These are phyloP conservation scores for Nitzschia sp. DNA, from an alignment of 108 stramenopile genomes.

Conservation along the genomic window DNA sequence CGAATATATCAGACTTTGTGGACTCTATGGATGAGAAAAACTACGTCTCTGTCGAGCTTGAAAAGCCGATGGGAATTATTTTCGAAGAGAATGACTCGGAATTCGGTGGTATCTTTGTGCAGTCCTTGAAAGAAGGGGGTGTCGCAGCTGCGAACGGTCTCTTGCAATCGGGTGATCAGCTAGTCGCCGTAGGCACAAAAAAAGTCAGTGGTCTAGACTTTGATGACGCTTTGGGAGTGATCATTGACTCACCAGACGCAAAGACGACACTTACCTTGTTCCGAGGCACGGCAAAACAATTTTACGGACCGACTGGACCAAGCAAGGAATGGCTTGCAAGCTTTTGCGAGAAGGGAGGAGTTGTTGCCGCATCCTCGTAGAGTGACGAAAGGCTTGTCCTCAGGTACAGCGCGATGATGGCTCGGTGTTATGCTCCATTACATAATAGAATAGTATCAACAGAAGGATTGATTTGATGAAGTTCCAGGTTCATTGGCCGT, in stretches of 20 bases:
- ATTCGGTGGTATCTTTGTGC: conserved; percentile 84
- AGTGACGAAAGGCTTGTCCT: too few relatives aligned
- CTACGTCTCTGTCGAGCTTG: conserved; percentile 63
- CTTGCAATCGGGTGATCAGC: conserved; percentile 73
- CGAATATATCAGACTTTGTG: conserved; percentile 52
- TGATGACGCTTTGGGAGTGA: conserved; percentile 80
- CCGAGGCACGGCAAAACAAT: conserved; percentile 74
- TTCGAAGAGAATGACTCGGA: conserved; percentile 90
- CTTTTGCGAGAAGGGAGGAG: conserved; percentile 62
- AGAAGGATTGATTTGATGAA: too few relatives aligned
- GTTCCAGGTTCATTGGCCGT: too few relatives aligned
- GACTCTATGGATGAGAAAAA: conserved; percentile 85
- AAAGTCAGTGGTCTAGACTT: conserved; percentile 74
- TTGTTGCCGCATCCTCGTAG: conserved; percentile 7
- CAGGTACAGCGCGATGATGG: too few relatives aligned
- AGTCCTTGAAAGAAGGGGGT: conserved; percentile 72
- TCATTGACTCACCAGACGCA: conserved; percentile 66
- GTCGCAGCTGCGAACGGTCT: conserved; percentile 57
- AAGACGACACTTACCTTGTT: conserved; percentile 68
- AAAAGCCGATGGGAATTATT: conserved; percentile 91
- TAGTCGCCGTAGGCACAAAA: conserved; percentile 68
- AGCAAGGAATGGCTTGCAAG: conserved; percentile 80
- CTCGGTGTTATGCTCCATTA: too few relatives aligned
- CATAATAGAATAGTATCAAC: too few relatives aligned
- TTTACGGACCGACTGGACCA: conserved; percentile 86